Evolutionary conservation across 2,329 filamentous ascomycete species (phyloP).

Genomic region (Calonectria montana): DNA sequence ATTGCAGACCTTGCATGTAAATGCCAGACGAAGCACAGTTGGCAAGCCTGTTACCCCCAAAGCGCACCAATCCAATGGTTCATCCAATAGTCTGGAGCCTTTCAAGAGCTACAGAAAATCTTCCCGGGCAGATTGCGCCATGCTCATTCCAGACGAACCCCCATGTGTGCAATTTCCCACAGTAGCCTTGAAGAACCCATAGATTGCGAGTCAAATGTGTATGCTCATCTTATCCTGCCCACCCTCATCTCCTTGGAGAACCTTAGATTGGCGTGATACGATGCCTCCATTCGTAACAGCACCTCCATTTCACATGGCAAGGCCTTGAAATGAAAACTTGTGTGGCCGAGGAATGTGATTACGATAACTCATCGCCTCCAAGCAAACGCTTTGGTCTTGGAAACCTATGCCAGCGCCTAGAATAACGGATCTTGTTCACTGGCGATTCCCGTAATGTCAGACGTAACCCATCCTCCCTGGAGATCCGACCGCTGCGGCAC

Average conservation of each 20-base stretch:
- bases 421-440: slow-evolving; percentile 50
- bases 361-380: neutral
- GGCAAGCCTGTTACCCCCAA: neutral
- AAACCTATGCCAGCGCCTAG: neutral
- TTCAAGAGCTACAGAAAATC: neutral
- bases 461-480: slow-evolving; percentile 67
- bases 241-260: neutral
- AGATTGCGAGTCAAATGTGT: neutral
- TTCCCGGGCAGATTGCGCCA: neutral
- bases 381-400: neutral
- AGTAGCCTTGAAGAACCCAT: neutral
- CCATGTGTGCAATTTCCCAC: slow-evolving; percentile 1
- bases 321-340: neutral
- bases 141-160: neutral
- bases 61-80: neutral
- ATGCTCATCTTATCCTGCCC: neutral
- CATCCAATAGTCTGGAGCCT: neutral
- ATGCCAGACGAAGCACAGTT: neutral
- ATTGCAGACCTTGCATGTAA: neutral
- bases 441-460: slow-evolving; percentile 66
- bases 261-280: neutral
- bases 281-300: neutral
- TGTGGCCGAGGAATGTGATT: neutral
- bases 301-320: neutral
- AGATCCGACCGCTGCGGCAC: slow-evolving; percentile 71